Conservation (phyloP, 2,329 filamentous ascomycete genomes). For the Pestalotiopsis fici region DNA sequence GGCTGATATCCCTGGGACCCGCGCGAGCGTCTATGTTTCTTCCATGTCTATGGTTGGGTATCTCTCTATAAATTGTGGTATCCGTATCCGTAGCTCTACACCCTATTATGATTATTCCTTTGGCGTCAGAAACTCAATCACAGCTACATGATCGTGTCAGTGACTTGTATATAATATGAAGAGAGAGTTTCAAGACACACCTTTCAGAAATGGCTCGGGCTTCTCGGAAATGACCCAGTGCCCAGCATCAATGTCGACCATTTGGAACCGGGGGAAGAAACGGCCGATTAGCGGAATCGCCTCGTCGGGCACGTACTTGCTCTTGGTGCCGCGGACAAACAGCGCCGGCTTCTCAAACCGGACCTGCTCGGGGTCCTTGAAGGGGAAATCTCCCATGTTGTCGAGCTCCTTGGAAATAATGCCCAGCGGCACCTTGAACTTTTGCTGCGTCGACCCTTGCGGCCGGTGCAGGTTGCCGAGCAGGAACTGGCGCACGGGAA, state of each 20-base stretch:
- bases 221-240: slow-evolving; percentile 93
- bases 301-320: slow-evolving; percentile 80
- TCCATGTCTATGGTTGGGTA: slow-evolving; percentile 12
- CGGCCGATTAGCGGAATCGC: slow-evolving; percentile 74
- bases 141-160: slow-evolving; percentile 44
- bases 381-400: slow-evolving; percentile 87
- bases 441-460: slow-evolving; percentile 52
- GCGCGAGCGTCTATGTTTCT: slow-evolving; percentile 12
- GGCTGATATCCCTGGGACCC: slow-evolving; percentile 2
- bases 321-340: slow-evolving; percentile 77
- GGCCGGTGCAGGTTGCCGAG: slow-evolving; percentile 78
- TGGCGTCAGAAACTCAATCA: slow-evolving; percentile 61
- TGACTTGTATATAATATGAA: slow-evolving; percentile 8
- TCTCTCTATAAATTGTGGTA: slow-evolving; percentile 19
- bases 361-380: slow-evolving; percentile 66
- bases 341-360: slow-evolving; percentile 78
- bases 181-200: slow-evolving; percentile 43
- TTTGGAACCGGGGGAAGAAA: slow-evolving; percentile 78
- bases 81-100: slow-evolving; percentile 8
- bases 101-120: slow-evolving; percentile 38
- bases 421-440: slow-evolving; percentile 78
- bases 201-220: slow-evolving; percentile 74
- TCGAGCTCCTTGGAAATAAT: slow-evolving; percentile 68
- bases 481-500: slow-evolving; percentile 86
- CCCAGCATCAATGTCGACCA: slow-evolving; percentile 75